phyloP scores from a whole-genome alignment of 192 early-diverging fungal species.

The Endogone sp. region DNA sequence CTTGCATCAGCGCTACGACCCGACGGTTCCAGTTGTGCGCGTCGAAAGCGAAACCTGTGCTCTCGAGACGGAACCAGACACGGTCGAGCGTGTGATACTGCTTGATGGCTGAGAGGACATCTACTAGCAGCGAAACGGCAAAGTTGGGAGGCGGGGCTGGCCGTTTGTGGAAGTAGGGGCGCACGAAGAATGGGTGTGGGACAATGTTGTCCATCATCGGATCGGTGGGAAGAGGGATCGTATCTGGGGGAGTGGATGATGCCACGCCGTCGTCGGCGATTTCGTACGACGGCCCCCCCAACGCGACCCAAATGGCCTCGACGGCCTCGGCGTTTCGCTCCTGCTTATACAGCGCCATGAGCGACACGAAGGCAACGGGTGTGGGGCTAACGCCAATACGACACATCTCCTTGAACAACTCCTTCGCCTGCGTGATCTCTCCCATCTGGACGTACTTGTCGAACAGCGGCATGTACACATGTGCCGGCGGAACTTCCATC shows the following conservation, averaged over 20 bases:
- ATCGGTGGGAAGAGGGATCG: too few relatives aligned
- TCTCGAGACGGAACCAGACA: constrained; percentile 35
- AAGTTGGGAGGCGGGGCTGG: too few relatives aligned
- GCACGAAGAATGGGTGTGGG: not conserved
- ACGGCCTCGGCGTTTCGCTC: constrained; percentile 39
- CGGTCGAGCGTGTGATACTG: constrained; percentile 21
- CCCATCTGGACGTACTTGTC: constrained; percentile 32
- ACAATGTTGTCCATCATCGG: not conserved
- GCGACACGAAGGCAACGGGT: constrained; percentile 29
- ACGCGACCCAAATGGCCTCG: not conserved
- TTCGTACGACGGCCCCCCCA: not conserved
- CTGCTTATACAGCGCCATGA: constrained; percentile 43
- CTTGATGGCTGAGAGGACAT: constrained; percentile 28
- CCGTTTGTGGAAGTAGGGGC: too few relatives aligned
- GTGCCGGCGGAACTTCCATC: constrained; percentile 7
- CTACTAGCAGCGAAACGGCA: constrained; percentile 18
- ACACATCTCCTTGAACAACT: constrained; percentile 37
- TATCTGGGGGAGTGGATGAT: too few relatives aligned
- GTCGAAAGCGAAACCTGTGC: constrained; percentile 39
- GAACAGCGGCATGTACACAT: constrained; percentile 43
- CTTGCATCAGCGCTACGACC: constrained; percentile 28
- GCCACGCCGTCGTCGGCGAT: too few relatives aligned
- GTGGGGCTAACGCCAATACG: constrained; percentile 27
- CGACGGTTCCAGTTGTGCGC: constrained; percentile 51
- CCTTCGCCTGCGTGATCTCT: constrained; percentile 19